A percentile compares a stretch with the other conserved stretches of the same genome.
Evolutionary conservation across 768 basidiomycete genomes (phyloP).

Genomic region (Trametes villosa): DNA sequence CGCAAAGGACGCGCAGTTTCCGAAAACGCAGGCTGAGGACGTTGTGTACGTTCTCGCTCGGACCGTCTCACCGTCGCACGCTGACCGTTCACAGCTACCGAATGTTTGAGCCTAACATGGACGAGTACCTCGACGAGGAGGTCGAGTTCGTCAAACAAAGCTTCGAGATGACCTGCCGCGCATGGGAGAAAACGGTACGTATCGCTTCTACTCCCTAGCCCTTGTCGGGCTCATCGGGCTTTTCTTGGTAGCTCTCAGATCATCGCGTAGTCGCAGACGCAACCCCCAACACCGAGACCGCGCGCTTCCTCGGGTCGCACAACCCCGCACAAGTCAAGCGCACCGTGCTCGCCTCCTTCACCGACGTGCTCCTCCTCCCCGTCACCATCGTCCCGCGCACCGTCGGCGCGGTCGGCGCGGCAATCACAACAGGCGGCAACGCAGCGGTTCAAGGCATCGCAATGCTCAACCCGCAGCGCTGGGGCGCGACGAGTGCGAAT

Average conservation of each 20-base stretch:
- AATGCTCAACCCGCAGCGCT: constrained; percentile 90
- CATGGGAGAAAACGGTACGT: constrained; percentile 78
- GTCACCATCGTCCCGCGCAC: constrained; percentile 95
- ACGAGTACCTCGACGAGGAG: constrained; percentile 96
- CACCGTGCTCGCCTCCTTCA: constrained; percentile 91
- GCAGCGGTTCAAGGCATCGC: constrained; percentile 84
- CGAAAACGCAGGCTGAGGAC: constrained; percentile 70
- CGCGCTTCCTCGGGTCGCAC: constrained; percentile 79
- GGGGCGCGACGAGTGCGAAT: constrained; percentile 58
- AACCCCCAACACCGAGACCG: constrained; percentile 24
- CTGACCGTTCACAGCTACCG: constrained; percentile 60
- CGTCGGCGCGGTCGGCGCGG: constrained; percentile 62
- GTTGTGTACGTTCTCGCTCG: constrained; percentile 62
- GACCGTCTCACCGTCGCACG: neutral
- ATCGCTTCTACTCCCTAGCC: neutral
- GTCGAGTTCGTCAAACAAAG: constrained; percentile 76
- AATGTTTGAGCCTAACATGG: constrained; percentile 98
- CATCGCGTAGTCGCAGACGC: constrained; percentile 23
- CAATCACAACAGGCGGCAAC: constrained; percentile 67
- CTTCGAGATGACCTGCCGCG: constrained; percentile 74
- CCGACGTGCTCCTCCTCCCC: constrained; percentile 84
- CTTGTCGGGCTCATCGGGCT: neutral
- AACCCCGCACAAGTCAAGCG: constrained; percentile 93
- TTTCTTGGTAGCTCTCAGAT: constrained; percentile 25
- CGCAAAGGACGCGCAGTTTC: constrained; percentile 47